Conservation (phyloP, 208 protist species). For the Trichomonas vaginalis region DNA sequence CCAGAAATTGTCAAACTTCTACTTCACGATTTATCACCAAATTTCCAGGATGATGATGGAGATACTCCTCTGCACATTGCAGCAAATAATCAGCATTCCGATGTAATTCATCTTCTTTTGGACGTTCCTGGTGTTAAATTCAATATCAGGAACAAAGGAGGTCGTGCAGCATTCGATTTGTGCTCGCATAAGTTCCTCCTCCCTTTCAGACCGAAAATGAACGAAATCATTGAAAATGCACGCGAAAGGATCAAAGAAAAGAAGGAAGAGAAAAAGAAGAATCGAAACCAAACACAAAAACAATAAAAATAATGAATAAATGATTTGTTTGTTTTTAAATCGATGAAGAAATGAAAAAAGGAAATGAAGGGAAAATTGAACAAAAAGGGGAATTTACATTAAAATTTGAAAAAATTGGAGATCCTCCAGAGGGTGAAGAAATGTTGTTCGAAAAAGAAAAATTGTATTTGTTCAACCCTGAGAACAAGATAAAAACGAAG, state of each 20-base stretch:
- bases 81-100: not conserved
- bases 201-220: not conserved
- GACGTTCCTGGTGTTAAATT: not conserved
- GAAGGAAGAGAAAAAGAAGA: not conserved
- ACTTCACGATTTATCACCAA: not conserved
- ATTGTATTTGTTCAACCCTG: no score
- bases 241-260: not conserved
- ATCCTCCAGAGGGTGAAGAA: no score
- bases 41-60: not conserved
- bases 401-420: no score
- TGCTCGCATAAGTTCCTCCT: not conserved
- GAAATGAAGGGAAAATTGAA: no score
- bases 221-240: not conserved
- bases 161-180: not conserved
- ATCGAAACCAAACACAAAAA: not conserved
- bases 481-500: no score
- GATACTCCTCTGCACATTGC: constrained; percentile 1
- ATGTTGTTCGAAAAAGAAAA: no score
- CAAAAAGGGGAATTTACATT: no score
- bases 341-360: not conserved
- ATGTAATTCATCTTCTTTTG: not conserved
- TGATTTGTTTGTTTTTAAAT: not conserved
- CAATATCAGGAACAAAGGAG: not conserved
- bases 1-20: not conserved
- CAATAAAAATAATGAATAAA: not conserved